Percentiles rank a stretch among this genome's conserved stretches.
Conservation (phyloP, 73 alveolate species). For the Paramecium biaurelia region DNA sequence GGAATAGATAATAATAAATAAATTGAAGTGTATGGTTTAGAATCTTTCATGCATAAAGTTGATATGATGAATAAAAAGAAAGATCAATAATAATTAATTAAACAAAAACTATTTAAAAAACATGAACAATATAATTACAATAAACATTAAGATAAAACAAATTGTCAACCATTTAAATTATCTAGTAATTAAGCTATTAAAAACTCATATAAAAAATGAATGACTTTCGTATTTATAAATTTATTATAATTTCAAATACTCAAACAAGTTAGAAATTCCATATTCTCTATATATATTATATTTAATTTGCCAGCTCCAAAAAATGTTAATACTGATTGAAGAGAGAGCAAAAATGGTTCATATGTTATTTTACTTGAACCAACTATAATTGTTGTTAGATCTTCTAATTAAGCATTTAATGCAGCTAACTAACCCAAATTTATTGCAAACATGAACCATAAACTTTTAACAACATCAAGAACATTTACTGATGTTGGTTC, state of each 20-base stretch:
- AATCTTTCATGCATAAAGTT: conserved; percentile 9
- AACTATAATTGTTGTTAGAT: background rate
- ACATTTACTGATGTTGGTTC: background rate
- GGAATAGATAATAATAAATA: background rate
- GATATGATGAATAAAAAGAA: background rate
- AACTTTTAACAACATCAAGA: background rate
- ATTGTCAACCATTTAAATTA: background rate
- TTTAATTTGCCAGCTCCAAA: background rate
- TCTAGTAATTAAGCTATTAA: background rate
- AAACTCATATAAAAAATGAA: background rate
- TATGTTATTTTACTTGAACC: background rate
- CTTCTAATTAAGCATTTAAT: background rate
- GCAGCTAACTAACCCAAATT: background rate
- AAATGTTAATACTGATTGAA: background rate
- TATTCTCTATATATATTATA: background rate
- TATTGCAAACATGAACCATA: background rate
- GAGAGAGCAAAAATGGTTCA: background rate
- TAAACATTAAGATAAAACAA: background rate
- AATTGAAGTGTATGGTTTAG: background rate
- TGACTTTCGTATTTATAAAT: background rate
- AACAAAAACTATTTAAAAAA: background rate
- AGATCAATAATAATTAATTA: background rate
- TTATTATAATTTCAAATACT: background rate
- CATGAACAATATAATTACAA: background rate
- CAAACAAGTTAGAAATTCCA: background rate